A percentile compares a stretch with the other conserved stretches of the same genome.
These are phyloP conservation scores for Sphagnum magellanicum DNA, from an alignment of 228 moss, liverwort and hornwort species.

Conservation along the genomic window DNA sequence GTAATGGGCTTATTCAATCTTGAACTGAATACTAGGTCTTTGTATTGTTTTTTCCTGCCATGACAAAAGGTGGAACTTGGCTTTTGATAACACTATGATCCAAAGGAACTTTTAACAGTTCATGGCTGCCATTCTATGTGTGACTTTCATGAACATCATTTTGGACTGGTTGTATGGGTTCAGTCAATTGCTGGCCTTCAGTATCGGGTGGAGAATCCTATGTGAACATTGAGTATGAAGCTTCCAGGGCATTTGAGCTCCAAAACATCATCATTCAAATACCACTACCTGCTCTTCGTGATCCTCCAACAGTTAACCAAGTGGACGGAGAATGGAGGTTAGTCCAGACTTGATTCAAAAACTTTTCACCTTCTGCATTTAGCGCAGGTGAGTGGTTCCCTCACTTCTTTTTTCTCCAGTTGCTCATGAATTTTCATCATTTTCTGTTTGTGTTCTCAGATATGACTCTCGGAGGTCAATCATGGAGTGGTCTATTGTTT, in stretches of 20 bases:
- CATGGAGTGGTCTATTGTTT: conserved; percentile 47
- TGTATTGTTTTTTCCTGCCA: too few species aligned
- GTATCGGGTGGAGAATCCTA: conserved; percentile 43
- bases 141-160: neutral
- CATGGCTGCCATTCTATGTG: too few species aligned
- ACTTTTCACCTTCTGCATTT: too few species aligned
- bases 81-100: too few species aligned
- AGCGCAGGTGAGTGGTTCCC: too few species aligned
- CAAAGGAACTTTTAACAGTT: too few species aligned
- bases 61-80: too few species aligned
- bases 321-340: conserved; percentile 53
- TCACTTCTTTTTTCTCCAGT: too few species aligned
- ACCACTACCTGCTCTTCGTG: conserved; percentile 47
- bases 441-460: conserved; percentile 7
- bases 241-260: conserved; percentile 31
- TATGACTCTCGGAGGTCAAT: conserved; percentile 42
- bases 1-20: too few species aligned
- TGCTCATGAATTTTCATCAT: too few species aligned
- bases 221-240: conserved; percentile 51
- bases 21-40: too few species aligned
- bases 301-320: conserved; percentile 45
- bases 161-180: neutral
- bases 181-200: conserved; percentile 58
- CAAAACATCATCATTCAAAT: conserved; percentile 50
- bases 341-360: neutral